Evolutionary conservation across 2,329 filamentous ascomycete genomes (phyloP).

Genomic region (Monilinia fructicola): DNA sequence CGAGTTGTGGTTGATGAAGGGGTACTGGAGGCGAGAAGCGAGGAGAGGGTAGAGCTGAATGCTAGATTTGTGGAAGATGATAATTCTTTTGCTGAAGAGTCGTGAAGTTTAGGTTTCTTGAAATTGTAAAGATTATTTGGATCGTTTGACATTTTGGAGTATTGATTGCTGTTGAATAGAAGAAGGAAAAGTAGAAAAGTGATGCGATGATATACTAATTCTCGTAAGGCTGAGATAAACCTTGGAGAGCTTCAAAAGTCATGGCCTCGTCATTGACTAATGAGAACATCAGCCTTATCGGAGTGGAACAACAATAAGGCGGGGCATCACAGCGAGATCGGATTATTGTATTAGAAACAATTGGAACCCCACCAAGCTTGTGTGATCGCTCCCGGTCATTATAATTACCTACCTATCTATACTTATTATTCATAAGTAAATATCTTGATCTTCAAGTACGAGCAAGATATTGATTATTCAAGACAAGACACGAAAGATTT

Average conservation of each 20-base stretch:
- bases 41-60: constrained; percentile 85
- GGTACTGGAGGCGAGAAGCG: constrained; percentile 66
- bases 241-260: not conserved
- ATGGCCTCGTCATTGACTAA: constrained; percentile 5
- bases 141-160: constrained; percentile 20
- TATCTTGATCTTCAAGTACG: constrained; percentile 7
- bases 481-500: too few species aligned
- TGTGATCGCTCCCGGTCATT: not conserved
- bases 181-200: not conserved
- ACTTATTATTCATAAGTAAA: not conserved
- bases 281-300: not conserved
- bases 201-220: not conserved
- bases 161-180: not conserved
- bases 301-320: not conserved
- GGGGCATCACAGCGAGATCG: constrained; percentile 23
- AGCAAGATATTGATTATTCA: not conserved
- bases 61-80: constrained; percentile 72
- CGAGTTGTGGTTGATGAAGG: constrained; percentile 43
- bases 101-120: constrained; percentile 57
- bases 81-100: constrained; percentile 62
- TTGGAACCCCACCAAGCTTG: constrained; percentile 15
- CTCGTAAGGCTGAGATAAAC: constrained; percentile 11
- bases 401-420: not conserved
- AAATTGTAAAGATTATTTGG: constrained; percentile 71
- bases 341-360: constrained; percentile 18